These are phyloP conservation scores for Tremellales sp. DNA, from an alignment of 1,284 basidiomycete genomes.

Conservation along the genomic window DNA sequence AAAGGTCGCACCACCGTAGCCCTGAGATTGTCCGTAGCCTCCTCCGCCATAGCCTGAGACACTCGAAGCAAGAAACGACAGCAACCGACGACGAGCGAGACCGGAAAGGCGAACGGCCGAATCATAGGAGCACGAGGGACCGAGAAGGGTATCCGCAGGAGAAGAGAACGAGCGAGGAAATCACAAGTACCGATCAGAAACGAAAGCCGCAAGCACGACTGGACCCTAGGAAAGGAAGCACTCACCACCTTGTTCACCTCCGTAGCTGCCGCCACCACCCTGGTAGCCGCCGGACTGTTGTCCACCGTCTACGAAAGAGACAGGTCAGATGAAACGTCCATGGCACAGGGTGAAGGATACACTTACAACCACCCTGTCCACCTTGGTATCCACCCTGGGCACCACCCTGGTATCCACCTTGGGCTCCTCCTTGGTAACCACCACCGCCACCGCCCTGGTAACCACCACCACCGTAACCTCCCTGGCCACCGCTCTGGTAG, in stretches of 20 bases:
- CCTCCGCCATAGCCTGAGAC: conserved; percentile 12
- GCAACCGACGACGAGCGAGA: background rate
- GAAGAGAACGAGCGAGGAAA: background rate
- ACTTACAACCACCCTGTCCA: conserved; percentile 37
- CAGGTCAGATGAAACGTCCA: background rate
- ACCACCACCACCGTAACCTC: conserved; percentile 36
- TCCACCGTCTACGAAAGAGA: conserved; percentile 27
- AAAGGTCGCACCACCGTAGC: conserved; percentile 19
- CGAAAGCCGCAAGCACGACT: no score
- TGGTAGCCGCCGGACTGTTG: conserved; percentile 42
- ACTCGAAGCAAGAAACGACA: background rate
- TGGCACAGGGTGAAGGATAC: background rate
- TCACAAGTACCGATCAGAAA: conserved; percentile 1
- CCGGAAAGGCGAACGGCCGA: conserved; percentile 4
- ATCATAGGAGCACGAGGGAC: background rate
- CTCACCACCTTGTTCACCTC: conserved; percentile 26
- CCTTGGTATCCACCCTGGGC: conserved; percentile 43
- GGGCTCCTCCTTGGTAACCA: no score
- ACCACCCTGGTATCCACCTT: conserved; percentile 47
- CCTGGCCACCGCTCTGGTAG: conserved; percentile 34
- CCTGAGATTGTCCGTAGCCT: conserved; percentile 31
- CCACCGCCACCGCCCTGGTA: conserved; percentile 37
- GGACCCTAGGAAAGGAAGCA: background rate
- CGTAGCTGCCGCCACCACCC: conserved; percentile 43
- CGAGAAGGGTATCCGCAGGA: background rate